phyloP scores from a whole-genome alignment of 305 asterid species.

The Salvia sclarea region DNA sequence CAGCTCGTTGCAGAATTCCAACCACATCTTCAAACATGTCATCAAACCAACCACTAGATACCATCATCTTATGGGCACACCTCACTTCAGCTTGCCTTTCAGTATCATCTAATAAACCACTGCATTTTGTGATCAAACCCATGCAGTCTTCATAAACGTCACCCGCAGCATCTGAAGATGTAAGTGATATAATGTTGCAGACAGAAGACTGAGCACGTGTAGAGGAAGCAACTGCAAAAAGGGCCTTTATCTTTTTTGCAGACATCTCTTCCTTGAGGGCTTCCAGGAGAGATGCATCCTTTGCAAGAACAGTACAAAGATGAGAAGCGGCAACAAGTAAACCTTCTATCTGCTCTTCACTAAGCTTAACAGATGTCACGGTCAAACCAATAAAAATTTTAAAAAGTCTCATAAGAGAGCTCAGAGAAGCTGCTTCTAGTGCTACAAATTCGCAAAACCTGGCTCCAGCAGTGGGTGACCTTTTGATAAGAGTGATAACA shows the following conservation, averaged over 20 bases:
- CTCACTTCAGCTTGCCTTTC: conserved; percentile 72
- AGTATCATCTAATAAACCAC: conserved; percentile 48
- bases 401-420: conserved; percentile 64
- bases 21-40: conserved; percentile 69
- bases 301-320: conserved; percentile 60
- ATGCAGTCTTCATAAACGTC: conserved; percentile 71
- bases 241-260: conserved; percentile 56
- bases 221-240: conserved; percentile 71
- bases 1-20: conserved; percentile 66
- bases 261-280: conserved; percentile 62
- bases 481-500: conserved; percentile 69
- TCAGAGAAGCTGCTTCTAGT: conserved; percentile 70
- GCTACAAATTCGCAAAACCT: conserved; percentile 85
- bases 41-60: conserved; percentile 74
- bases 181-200: conserved; percentile 66
- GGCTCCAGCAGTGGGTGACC: conserved; percentile 90
- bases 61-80: conserved; percentile 79
- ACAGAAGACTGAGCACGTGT: conserved; percentile 73
- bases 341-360: conserved; percentile 58
- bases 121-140: conserved; percentile 62
- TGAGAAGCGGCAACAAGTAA: conserved; percentile 73
- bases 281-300: conserved; percentile 51
- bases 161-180: conserved; percentile 54
- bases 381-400: conserved; percentile 52
- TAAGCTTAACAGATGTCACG: conserved; percentile 53